These are phyloP conservation scores for Aleurites moluccanus DNA, from an alignment of 441 rosid genomes.

Conservation along the genomic window DNA sequence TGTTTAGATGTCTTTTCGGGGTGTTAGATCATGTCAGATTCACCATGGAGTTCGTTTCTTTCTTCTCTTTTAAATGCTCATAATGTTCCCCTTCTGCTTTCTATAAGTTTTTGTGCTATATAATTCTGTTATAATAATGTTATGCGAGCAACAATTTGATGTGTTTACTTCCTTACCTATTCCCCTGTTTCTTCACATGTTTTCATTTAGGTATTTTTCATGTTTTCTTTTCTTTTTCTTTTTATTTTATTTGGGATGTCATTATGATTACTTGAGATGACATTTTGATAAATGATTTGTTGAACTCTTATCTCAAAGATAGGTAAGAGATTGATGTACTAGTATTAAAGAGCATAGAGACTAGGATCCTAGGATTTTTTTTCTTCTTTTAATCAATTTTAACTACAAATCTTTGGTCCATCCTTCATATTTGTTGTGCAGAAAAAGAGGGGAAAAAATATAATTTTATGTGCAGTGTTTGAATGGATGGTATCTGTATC, in stretches of 20 bases:
- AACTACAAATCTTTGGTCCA: background rate
- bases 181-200: background rate
- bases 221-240: background rate
- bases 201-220: background rate
- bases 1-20: background rate
- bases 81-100: background rate
- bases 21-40: background rate
- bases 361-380: background rate
- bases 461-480: background rate
- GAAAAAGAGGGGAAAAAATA: background rate
- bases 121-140: background rate
- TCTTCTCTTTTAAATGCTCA: background rate
- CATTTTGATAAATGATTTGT: background rate
- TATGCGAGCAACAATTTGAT: background rate
- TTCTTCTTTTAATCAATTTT: background rate
- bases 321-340: background rate
- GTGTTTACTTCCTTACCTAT: background rate
- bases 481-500: background rate
- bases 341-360: background rate
- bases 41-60: background rate
- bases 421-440: slow-evolving; percentile 4
- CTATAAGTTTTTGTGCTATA: background rate
- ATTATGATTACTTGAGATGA: background rate
- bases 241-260: background rate
- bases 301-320: background rate